phyloP scores from a whole-genome alignment of 495 filamentous ascomycete species.

The Friedmanniomyces simplex region DNA sequence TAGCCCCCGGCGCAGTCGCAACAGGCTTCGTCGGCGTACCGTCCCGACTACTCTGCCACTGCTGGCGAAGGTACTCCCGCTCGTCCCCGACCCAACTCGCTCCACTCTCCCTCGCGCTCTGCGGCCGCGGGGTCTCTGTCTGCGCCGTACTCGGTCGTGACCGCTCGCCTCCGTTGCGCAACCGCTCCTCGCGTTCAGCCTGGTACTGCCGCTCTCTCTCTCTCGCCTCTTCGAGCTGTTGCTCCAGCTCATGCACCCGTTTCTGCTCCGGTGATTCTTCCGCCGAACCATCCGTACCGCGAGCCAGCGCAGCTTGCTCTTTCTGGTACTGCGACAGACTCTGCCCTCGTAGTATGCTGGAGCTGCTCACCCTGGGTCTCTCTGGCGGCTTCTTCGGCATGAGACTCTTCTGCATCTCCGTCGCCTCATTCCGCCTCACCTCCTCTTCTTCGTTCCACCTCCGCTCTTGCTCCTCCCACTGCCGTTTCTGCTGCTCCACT shows the following conservation, averaged over 20 bases:
- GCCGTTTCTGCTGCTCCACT: constrained; percentile 64
- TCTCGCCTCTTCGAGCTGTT: constrained; percentile 73
- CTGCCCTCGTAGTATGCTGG: constrained; percentile 66
- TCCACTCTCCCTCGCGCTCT: constrained; percentile 32
- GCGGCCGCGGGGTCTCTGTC: constrained; percentile 8
- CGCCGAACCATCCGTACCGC: constrained; percentile 25
- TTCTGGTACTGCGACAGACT: constrained; percentile 74
- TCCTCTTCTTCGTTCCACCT: constrained; percentile 78
- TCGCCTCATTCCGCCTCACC: constrained; percentile 59
- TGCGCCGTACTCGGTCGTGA: constrained; percentile 12
- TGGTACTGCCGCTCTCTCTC: constrained; percentile 80
- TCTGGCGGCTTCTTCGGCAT: constrained; percentile 41
- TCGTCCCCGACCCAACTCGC: constrained; percentile 67
- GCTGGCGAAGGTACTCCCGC: constrained; percentile 57
- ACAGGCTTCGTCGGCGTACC: constrained; percentile 14
- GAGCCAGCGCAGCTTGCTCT: constrained; percentile 34
- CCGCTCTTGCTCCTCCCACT: constrained; percentile 77
- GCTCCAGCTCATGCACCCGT: constrained; percentile 75
- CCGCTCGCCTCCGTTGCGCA: constrained; percentile 16
- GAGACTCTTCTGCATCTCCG: constrained; percentile 54
- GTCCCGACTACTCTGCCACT: constrained; percentile 44
- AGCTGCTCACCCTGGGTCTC: constrained; percentile 41
- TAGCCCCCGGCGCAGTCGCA: constrained; percentile 14
- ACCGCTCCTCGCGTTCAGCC: constrained; percentile 58
- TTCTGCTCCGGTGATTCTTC: constrained; percentile 32